These are phyloP conservation scores for Diddensiella santjacobensis DNA, from an alignment of 805 yeast species.

Conservation along the genomic window DNA sequence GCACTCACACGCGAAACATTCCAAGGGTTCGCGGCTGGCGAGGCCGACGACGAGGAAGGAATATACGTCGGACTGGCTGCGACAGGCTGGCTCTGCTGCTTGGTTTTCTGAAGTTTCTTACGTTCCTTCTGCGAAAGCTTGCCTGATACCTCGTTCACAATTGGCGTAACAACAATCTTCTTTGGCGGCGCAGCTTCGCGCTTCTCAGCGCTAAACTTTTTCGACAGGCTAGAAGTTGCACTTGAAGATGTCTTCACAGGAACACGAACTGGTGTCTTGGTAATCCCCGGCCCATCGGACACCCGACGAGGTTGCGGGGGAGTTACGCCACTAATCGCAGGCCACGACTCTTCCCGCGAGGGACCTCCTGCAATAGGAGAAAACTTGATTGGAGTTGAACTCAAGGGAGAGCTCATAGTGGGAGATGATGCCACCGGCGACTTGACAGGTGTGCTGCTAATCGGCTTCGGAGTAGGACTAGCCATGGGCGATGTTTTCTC, in stretches of 20 bases:
- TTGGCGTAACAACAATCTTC: background rate
- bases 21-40: conserved; percentile 8
- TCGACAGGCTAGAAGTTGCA: background rate
- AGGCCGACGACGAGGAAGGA: background rate
- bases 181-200: background rate
- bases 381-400: too few relatives aligned
- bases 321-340: background rate
- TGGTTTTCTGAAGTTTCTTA: conserved; percentile 39
- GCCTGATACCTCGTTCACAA: conserved; percentile 22
- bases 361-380: too few relatives aligned
- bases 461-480: background rate
- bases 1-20: background rate
- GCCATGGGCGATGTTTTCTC: background rate
- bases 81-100: conserved; percentile 10
- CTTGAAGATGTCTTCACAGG: background rate
- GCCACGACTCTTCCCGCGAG: background rate
- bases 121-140: conserved; percentile 61
- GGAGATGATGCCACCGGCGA: background rate
- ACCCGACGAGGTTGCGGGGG: background rate
- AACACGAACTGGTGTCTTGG: conserved; percentile 1
- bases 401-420: background rate
- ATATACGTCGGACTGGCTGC: background rate
- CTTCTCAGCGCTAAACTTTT: conserved; percentile 1
- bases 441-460: background rate
- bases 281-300: background rate